Percentiles rank a stretch among this genome's conserved stretches.
Evolutionary conservation across 2,329 filamentous ascomycete genomes (phyloP).

Genomic region (Clonostachys solani): DNA sequence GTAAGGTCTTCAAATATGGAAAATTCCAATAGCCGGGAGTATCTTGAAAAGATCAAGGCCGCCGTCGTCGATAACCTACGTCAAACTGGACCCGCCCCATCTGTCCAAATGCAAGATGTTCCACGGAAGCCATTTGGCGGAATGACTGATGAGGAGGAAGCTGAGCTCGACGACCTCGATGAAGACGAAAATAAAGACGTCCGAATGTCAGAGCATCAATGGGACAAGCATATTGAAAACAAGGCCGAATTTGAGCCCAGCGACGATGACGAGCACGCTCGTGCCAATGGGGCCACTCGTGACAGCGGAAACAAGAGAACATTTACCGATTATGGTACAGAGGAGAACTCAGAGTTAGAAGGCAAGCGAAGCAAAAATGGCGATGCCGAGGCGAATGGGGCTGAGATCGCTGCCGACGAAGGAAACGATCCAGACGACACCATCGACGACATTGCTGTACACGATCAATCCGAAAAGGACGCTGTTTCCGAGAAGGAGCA

Average conservation of each 20-base stretch:
- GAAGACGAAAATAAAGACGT: conserved; percentile 83
- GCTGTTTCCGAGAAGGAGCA: not conserved
- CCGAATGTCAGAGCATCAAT: conserved; percentile 75
- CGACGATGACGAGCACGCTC: conserved; percentile 80
- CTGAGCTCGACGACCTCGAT: conserved; percentile 65
- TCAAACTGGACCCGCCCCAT: conserved; percentile 81
- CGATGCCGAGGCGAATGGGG: conserved; percentile 15
- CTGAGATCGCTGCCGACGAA: conserved; percentile 20
- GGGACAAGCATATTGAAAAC: conserved; percentile 73
- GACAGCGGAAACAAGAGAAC: conserved; percentile 42
- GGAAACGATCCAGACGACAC: conserved; percentile 30
- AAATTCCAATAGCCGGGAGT: conserved; percentile 81
- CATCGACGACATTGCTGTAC: conserved; percentile 35
- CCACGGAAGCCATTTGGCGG: conserved; percentile 57
- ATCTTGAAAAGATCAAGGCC: conserved; percentile 77
- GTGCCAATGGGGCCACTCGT: conserved; percentile 65
- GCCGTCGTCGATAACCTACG: conserved; percentile 82
- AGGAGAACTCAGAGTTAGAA: conserved; percentile 20
- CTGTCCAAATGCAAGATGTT: conserved; percentile 83
- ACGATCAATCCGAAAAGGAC: conserved; percentile 18
- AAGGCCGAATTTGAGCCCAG: conserved; percentile 83
- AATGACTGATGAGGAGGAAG: conserved; percentile 64
- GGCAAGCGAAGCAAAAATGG: conserved; percentile 10
- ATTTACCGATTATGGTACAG: conserved; percentile 47
- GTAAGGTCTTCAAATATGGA: conserved; percentile 86